These are phyloP conservation scores for Oryza rufipogon DNA, from an alignment of 176 grass and related monocot species.

Conservation along the genomic window DNA sequence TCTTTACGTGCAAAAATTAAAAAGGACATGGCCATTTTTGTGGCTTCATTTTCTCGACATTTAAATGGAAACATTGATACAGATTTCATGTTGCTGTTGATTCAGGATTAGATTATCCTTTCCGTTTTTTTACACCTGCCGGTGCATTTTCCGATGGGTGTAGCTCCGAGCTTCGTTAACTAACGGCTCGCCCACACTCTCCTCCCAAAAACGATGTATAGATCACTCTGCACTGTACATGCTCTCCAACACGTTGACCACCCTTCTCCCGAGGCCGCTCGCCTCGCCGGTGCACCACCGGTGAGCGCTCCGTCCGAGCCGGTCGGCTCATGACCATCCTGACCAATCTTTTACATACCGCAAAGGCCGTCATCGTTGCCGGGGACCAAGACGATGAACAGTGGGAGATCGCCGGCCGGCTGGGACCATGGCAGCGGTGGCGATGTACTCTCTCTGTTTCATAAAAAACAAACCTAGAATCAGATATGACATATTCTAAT, in stretches of 20 bases:
- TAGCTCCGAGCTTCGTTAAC: slow-evolving; percentile 26
- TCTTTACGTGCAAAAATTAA: background rate
- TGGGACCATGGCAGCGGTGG: background rate
- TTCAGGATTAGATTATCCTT: background rate
- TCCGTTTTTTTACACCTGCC: background rate
- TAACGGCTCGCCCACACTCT: background rate
- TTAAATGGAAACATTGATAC: background rate
- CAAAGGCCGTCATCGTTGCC: background rate
- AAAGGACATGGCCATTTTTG: background rate
- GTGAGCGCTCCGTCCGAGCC: too few relatives aligned
- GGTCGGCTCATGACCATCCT: too few relatives aligned
- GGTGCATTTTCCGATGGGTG: background rate
- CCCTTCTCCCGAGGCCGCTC: slow-evolving; percentile 5
- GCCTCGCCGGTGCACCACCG: background rate
- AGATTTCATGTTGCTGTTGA: background rate
- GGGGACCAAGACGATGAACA: background rate
- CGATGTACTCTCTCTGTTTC: background rate
- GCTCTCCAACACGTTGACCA: slow-evolving; percentile 37
- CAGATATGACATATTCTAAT: too few relatives aligned
- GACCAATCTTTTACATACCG: background rate
- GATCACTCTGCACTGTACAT: background rate
- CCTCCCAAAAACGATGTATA: background rate
- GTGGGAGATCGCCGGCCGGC: background rate
- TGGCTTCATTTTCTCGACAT: background rate
- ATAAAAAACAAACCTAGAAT: too few relatives aligned